Conservation (phyloP, 139 green algal genomes). For the Dunaliella primolecta region DNA sequence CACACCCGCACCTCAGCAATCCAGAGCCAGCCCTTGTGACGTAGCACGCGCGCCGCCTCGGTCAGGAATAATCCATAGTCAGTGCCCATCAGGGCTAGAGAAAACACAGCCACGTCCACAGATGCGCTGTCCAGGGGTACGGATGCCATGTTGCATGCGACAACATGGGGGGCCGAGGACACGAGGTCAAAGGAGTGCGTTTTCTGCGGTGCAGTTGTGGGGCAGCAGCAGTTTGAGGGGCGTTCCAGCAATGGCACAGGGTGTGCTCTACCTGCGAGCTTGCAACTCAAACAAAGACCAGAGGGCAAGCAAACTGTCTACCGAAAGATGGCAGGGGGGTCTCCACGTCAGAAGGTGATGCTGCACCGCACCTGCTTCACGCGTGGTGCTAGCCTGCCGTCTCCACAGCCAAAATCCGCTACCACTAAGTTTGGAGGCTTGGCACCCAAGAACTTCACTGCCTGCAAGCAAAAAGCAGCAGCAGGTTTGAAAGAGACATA, state of each 20-base stretch:
- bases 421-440: slow-evolving; percentile 46
- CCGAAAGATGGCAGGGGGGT: too few species aligned
- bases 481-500: too few species aligned
- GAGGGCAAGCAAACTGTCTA: too few species aligned
- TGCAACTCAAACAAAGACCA: too few species aligned
- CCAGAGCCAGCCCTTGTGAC: slow-evolving; percentile 74
- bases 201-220: slow-evolving; percentile 24
- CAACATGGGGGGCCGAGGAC: slow-evolving; percentile 68
- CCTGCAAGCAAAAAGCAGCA: too few species aligned
- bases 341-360: too few species aligned
- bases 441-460: neutral
- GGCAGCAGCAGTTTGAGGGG: too few species aligned
- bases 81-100: slow-evolving; percentile 89
- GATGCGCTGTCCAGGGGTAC: slow-evolving; percentile 43
- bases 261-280: too few species aligned
- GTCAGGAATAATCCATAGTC: slow-evolving; percentile 82
- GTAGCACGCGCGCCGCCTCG: slow-evolving; percentile 84
- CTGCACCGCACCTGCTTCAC: slow-evolving; percentile 57
- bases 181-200: slow-evolving; percentile 91
- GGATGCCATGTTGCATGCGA: slow-evolving; percentile 91
- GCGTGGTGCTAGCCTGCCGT: slow-evolving; percentile 70
- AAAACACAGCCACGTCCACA: slow-evolving; percentile 91
- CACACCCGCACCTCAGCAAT: slow-evolving; percentile 88
- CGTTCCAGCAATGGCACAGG: too few species aligned
- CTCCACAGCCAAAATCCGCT: slow-evolving; percentile 95